phyloP scores from a whole-genome alignment of 805 yeast genomes.

The Saccharomyces kudriavzevii region DNA sequence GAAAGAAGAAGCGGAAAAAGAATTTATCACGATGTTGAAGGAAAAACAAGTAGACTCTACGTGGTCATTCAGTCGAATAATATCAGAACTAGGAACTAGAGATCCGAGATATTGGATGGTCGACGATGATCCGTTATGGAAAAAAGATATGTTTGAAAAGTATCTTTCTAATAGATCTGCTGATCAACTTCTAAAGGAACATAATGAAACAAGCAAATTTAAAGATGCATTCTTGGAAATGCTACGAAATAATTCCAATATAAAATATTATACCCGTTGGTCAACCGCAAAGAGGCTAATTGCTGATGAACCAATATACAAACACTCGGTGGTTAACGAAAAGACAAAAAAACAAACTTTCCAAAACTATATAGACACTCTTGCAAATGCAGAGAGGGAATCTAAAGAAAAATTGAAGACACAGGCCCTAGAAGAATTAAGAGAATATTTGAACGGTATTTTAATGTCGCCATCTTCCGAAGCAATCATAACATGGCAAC shows the following conservation, averaged over 20 bases:
- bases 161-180: constrained; percentile 45
- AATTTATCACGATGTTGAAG: constrained; percentile 46
- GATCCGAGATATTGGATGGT: constrained; percentile 65
- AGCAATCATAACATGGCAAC: constrained; percentile 18
- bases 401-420: constrained; percentile 29
- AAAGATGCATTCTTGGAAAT: constrained; percentile 44
- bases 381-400: constrained; percentile 24
- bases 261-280: constrained; percentile 61
- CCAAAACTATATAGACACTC: constrained; percentile 37
- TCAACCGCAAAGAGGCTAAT: constrained; percentile 43
- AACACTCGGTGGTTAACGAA: constrained; percentile 52
- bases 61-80: constrained; percentile 66
- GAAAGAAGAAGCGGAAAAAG: constrained; percentile 34
- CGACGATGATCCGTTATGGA: constrained; percentile 45
- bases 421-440: constrained; percentile 47
- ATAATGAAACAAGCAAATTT: constrained; percentile 47
- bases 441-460: constrained; percentile 39
- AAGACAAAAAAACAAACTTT: constrained; percentile 48
- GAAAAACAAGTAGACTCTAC: constrained; percentile 56
- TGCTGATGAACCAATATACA: constrained; percentile 57
- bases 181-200: constrained; percentile 45
- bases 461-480: constrained; percentile 9
- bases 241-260: constrained; percentile 35
- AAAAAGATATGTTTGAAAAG: constrained; percentile 58
- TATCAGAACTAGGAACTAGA: constrained; percentile 42